Percentiles rank a stretch among this genome's conserved stretches.
phyloP scores from a whole-genome alignment of 495 filamentous ascomycete species.

The Hypoxylon crocopeplum region DNA sequence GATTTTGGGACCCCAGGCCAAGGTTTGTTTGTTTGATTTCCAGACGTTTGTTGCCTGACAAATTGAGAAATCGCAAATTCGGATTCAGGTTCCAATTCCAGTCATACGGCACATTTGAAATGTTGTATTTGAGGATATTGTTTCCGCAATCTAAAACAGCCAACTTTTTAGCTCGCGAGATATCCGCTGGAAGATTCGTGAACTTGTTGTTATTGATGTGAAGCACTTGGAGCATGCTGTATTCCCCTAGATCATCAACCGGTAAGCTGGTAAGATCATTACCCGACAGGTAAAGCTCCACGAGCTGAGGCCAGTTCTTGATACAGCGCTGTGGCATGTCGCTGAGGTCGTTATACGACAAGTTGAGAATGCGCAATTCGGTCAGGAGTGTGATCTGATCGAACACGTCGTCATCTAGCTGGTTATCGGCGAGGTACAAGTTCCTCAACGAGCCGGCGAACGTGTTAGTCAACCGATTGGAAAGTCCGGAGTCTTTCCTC shows the following conservation, averaged over 20 bases:
- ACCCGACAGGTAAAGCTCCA: constrained; percentile 93
- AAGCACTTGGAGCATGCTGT: constrained; percentile 81
- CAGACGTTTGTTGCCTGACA: constrained; percentile 95
- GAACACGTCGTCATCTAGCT: constrained; percentile 91
- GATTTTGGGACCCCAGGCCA: constrained; percentile 56
- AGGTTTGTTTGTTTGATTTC: constrained; percentile 86
- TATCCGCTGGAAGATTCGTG: constrained; percentile 92
- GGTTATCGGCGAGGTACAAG: constrained; percentile 90
- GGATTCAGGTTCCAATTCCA: constrained; percentile 99
- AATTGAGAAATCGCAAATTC: constrained; percentile 91
- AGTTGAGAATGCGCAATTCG: constrained; percentile 87
- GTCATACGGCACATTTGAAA: constrained; percentile 98
- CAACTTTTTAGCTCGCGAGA: constrained; percentile 90
- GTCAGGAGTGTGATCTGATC: constrained; percentile 83
- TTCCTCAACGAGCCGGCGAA: constrained; percentile 85
- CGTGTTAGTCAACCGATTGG: constrained; percentile 74
- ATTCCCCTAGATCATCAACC: constrained; percentile 92
- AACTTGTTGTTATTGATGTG: constrained; percentile 98
- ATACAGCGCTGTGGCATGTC: constrained; percentile 90
- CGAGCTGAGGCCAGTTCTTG: constrained; percentile 82
- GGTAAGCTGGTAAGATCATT: constrained; percentile 92
- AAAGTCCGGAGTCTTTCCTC: constrained; percentile 89
- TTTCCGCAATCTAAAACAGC: constrained; percentile 92
- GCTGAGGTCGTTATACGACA: constrained; percentile 93
- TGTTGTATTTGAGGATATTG: constrained; percentile 98